Conservation (phyloP, 148 eudicot species). For the Camellia sinensis region DNA sequence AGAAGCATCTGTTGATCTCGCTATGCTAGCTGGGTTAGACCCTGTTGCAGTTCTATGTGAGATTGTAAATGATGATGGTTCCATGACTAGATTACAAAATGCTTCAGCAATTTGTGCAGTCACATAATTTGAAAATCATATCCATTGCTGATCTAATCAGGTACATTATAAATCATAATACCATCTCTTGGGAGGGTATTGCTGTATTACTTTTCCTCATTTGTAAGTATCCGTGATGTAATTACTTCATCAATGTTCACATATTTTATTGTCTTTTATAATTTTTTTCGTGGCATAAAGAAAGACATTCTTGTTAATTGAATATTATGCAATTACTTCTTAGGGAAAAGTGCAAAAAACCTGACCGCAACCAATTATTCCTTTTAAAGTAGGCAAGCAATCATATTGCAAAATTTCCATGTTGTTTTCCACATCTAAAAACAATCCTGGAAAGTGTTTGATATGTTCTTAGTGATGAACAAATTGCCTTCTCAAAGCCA, state of each 20-base stretch:
- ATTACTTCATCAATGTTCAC: not conserved
- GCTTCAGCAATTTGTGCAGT: constrained; percentile 66
- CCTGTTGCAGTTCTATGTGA: constrained; percentile 85
- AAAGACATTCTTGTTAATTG: not conserved
- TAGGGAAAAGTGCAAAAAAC: too few species aligned
- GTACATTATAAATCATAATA: constrained; percentile 25
- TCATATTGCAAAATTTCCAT: not conserved
- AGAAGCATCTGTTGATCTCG: constrained; percentile 86
- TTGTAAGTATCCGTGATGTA: not conserved
- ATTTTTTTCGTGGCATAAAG: not conserved
- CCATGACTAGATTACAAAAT: constrained; percentile 92
- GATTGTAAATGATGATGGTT: constrained; percentile 96
- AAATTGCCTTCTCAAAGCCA: too few species aligned
- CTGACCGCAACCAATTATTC: not conserved
- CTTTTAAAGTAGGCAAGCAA: not conserved
- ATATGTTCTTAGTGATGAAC: too few species aligned
- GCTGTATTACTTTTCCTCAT: not conserved
- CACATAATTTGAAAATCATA: constrained; percentile 66
- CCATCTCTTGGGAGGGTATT: not conserved
- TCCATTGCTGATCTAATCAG: constrained; percentile 93
- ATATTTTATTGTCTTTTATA: not conserved
- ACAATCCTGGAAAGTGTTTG: too few species aligned
- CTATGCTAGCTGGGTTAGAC: constrained; percentile 76
- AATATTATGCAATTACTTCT: not conserved
- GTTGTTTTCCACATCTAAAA: not conserved